Evolutionary conservation across 2,329 filamentous ascomycete genomes (phyloP), one percentile per base, ranked within the genome.

Genomic region (Penicillium paneum): DNA sequence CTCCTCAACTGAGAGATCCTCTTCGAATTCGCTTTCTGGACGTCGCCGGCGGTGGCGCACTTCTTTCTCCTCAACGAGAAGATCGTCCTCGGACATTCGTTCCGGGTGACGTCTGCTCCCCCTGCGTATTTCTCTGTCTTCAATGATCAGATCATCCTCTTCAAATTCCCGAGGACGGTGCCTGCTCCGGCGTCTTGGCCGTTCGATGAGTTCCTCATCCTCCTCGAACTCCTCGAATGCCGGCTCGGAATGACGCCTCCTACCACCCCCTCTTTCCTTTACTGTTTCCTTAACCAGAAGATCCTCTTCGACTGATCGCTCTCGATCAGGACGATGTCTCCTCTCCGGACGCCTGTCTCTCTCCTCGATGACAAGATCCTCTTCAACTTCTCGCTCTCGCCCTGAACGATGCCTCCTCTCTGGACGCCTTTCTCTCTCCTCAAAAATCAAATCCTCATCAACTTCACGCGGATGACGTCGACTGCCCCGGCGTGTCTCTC

Each of bases 331-430:
- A 24, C 26, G 26, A 28, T 28, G 26, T 6, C 1, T 28, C 26
- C 26, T 28, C 6, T 28, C 26, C 8, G 6, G 17, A 17, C 61
- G 49, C 47, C 19, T 46, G 13, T 40, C 42, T 2, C 19, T 31
- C n/a, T 46, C 42, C 62, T 58, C 54, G 48, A 76, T 68, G 34
- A 73, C 65, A 34, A 76, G 66, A 49, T 70, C 70, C 49, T 71
- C 67, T 29, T 63, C 63, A 19, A 41, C 40, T 39, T 42, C 38
- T 38, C 55, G 17, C 49, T 51, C 49, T 10, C 32, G 24, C 11
- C 38, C 40, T 1, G 46, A 39, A 12, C 38, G 48, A 21, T 24
- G 47, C 12, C 32, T 52, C 13, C 53, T 29, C 8, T 21, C 36
- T n/a, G 13, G 31, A 4, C 38, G 38, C 1, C 29, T 42, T 31